These are phyloP conservation scores for Coriolopsis trogii DNA, from an alignment of 1,284 basidiomycete species.

Conservation along the genomic window DNA sequence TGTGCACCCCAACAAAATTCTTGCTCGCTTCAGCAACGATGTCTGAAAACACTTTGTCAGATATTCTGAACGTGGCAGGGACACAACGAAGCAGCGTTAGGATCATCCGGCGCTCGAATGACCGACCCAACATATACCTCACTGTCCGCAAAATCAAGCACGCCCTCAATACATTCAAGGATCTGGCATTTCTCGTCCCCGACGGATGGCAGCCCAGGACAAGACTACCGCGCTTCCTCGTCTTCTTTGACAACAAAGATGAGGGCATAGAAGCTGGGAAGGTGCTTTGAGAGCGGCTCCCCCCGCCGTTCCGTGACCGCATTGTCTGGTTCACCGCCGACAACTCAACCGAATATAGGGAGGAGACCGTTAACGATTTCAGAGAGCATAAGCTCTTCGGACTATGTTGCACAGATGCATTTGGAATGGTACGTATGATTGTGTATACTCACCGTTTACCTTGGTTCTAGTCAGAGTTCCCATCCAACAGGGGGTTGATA, in stretches of 20 bases:
- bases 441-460: background rate
- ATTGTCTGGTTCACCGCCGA: conserved; percentile 36
- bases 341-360: conserved; percentile 29
- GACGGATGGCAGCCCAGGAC: conserved; percentile 10
- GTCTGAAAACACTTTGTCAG: conserved; percentile 25
- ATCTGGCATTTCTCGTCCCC: conserved; percentile 37
- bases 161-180: conserved; percentile 28
- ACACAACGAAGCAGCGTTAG: background rate
- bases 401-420: conserved; percentile 32
- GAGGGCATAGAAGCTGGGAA: conserved; percentile 29
- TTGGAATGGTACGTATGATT: conserved; percentile 34
- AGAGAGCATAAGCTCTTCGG: conserved; percentile 18
- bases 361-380: conserved; percentile 19
- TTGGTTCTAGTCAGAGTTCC: too few relatives aligned
- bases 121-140: conserved; percentile 37
- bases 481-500: conserved; percentile 40
- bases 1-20: conserved; percentile 31
- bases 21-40: conserved; percentile 40
- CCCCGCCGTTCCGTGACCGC: conserved; percentile 20
- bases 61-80: conserved; percentile 28
- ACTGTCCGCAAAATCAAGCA: conserved; percentile 31
- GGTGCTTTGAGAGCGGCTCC: conserved; percentile 22
- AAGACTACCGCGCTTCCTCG: conserved; percentile 27
- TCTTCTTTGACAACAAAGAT: conserved; percentile 36
- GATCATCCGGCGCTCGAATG: conserved; percentile 31